Evolutionary conservation across 2,329 filamentous ascomycete species (phyloP).

Genomic region (Monosporascus ibericus): DNA sequence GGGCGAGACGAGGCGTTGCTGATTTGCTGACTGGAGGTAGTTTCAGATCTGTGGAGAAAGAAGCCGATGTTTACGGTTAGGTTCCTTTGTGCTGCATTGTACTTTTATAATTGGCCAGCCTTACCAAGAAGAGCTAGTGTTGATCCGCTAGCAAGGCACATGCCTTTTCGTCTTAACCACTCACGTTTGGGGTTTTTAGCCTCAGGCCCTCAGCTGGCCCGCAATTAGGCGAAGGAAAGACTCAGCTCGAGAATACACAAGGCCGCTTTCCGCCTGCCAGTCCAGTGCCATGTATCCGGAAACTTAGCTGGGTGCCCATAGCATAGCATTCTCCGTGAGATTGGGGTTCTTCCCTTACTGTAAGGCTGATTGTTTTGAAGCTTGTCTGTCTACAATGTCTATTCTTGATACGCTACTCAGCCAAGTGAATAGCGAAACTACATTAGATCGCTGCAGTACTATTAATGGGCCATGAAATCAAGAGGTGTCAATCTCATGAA

Average conservation of each 20-base stretch:
- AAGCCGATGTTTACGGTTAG: not conserved
- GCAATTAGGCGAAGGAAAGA: not conserved
- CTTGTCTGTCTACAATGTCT: no score
- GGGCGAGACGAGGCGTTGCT: not conserved
- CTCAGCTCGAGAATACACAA: not conserved
- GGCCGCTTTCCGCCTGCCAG: not conserved
- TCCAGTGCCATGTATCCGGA: not conserved
- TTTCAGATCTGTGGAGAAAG: slow-evolving; percentile 1
- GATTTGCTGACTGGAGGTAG: not conserved
- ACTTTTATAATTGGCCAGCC: not conserved
- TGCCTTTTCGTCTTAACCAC: not conserved
- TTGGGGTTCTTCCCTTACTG: not conserved
- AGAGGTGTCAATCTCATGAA: not conserved
- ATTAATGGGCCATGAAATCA: not conserved
- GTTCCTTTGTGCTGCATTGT: not conserved
- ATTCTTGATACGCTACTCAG: no score
- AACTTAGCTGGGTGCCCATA: not conserved
- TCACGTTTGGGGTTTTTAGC: not conserved
- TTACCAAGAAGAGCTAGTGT: not conserved
- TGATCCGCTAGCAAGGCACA: not conserved
- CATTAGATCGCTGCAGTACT: not conserved
- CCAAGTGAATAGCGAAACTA: no score
- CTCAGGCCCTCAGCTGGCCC: not conserved
- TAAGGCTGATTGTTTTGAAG: not conserved
- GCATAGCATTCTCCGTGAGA: not conserved